These are phyloP conservation scores for Coemansia sp. DNA, from an alignment of 192 early-diverging fungal genomes.

Conservation along the genomic window DNA sequence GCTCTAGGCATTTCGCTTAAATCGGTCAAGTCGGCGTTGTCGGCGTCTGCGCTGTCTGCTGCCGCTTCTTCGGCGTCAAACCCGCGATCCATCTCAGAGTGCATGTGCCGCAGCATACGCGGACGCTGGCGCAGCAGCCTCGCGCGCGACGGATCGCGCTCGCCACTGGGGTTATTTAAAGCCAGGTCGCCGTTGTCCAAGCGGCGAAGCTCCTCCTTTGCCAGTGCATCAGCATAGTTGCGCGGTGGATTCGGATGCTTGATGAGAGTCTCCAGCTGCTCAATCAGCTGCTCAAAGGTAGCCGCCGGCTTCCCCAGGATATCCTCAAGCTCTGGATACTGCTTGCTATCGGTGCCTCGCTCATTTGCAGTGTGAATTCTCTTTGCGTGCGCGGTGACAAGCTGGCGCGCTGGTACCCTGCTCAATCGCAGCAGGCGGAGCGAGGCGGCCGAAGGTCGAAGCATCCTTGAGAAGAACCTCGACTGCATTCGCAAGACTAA, in stretches of 20 bases:
- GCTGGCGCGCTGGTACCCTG: not conserved
- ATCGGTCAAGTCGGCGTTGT: not conserved
- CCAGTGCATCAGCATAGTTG: constrained; percentile 50
- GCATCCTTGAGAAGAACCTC: constrained; percentile 21
- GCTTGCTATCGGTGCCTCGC: not conserved
- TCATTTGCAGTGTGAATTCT: not conserved
- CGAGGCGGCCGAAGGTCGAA: too few species aligned
- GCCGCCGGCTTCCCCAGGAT: constrained; percentile 27
- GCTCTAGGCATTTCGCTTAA: not conserved
- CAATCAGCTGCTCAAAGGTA: constrained; percentile 31
- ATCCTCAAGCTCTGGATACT: constrained; percentile 31
- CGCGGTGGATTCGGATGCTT: constrained; percentile 47
- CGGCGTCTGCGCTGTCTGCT: not conserved
- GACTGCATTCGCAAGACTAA: constrained; percentile 23
- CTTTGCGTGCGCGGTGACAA: not conserved
- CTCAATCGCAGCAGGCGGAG: not conserved
- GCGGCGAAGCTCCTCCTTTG: constrained; percentile 42
- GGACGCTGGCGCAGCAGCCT: constrained; percentile 15
- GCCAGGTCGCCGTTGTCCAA: constrained; percentile 22
- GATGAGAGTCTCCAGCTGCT: constrained; percentile 37
- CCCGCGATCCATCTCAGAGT: not conserved
- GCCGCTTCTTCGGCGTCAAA: not conserved
- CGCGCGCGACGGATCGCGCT: not conserved
- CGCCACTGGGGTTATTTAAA: not conserved
- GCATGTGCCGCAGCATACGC: constrained; percentile 12